Conservation (phyloP, 2,329 filamentous ascomycete genomes). For the Claviceps paspali region DNA sequence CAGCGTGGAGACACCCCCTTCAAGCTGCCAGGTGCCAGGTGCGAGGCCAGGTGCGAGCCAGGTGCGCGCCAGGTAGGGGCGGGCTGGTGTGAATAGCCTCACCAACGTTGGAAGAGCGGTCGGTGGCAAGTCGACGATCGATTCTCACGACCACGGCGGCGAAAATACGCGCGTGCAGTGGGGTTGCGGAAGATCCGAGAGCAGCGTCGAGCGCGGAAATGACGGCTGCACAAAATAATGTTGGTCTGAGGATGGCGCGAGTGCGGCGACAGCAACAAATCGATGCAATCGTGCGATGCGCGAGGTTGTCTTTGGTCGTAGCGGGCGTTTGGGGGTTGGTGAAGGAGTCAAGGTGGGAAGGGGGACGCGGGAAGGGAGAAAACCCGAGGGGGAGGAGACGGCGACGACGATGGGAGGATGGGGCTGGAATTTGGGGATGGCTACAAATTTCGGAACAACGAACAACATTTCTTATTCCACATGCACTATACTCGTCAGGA, state of each 20-base stretch:
- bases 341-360: conserved; percentile 14
- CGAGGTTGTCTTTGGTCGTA: conserved; percentile 16
- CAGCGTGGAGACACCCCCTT: conserved; percentile 6
- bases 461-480: conserved; percentile 7
- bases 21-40: conserved; percentile 5
- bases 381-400: conserved; percentile 8
- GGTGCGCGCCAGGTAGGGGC: neutral
- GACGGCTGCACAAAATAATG: conserved; percentile 19
- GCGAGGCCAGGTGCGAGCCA: neutral
- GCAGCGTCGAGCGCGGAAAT: conserved; percentile 15
- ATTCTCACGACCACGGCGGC: conserved; percentile 2
- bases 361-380: conserved; percentile 10
- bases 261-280: conserved; percentile 19
- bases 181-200: conserved; percentile 10
- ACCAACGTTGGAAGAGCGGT: conserved; percentile 13
- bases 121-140: conserved; percentile 7
- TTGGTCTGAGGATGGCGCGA: conserved; percentile 21
- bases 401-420: conserved; percentile 8
- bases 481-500: conserved; percentile 7
- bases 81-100: conserved; percentile 25
- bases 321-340: conserved; percentile 19
- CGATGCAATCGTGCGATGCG: conserved; percentile 21
- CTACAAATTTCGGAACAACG: conserved; percentile 10
- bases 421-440: conserved; percentile 13
- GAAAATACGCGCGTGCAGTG: conserved; percentile 11